Evolutionary conservation across 208 protist genomes (phyloP).

Genomic region (Trichomonas vaginalis): DNA sequence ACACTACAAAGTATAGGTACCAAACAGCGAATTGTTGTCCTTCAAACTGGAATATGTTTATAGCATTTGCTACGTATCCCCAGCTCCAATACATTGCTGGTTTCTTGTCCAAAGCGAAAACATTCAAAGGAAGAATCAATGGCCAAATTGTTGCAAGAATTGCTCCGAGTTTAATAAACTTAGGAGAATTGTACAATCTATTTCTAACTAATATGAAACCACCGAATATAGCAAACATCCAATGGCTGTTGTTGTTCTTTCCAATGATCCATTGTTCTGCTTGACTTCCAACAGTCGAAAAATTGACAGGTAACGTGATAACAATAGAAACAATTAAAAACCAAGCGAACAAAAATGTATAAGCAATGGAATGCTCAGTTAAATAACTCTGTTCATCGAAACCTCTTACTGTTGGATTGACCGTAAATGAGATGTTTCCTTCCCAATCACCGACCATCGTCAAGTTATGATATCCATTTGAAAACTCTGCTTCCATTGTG

Average conservation of each 20-base stretch:
- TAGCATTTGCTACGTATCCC: not conserved
- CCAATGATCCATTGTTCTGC: not conserved
- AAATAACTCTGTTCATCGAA: not conserved
- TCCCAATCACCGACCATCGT: not conserved
- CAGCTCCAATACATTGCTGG: not conserved
- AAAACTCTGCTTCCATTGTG: not conserved
- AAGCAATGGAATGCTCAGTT: not conserved
- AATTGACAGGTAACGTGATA: not conserved
- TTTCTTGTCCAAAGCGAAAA: not conserved
- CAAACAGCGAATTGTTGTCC: not conserved
- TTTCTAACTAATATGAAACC: not conserved
- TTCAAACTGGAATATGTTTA: not conserved
- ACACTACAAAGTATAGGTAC: not conserved
- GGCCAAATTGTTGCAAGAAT: not conserved
- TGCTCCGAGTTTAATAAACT: not conserved
- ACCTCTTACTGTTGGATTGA: not conserved
- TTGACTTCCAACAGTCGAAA: not conserved
- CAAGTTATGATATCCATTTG: not conserved
- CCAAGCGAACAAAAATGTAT: not conserved
- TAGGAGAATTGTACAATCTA: not conserved
- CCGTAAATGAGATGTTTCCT: not conserved
- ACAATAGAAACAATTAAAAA: not conserved
- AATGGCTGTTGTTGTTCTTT: not conserved
- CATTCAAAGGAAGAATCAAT: not conserved
- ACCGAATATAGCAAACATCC: not conserved